Conservation (phyloP, 108 stramenopile genomes). For the Fragilariopsis cylindrus region DNA sequence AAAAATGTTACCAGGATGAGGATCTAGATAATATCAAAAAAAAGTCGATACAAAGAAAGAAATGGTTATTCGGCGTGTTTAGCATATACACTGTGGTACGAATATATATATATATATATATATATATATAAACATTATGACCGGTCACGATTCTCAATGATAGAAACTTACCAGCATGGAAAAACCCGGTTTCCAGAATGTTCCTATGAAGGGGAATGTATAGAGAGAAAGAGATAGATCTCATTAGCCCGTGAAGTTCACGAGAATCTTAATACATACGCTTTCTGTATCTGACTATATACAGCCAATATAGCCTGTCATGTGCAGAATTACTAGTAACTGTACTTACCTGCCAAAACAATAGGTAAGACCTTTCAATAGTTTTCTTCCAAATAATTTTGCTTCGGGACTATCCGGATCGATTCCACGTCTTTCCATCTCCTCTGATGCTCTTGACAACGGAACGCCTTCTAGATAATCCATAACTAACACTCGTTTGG, state of each 20-base stretch:
- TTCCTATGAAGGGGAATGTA: constrained; percentile 26
- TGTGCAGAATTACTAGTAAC: too few relatives aligned
- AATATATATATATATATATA: too few relatives aligned
- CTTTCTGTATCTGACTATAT: not conserved
- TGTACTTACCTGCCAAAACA: constrained; percentile 66
- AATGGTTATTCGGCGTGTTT: too few relatives aligned
- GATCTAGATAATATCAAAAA: constrained; percentile 14
- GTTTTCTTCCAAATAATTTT: constrained; percentile 84
- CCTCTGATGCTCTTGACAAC: constrained; percentile 81
- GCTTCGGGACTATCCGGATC: constrained; percentile 87
- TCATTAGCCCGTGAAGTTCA: not conserved
- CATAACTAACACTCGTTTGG: constrained; percentile 88
- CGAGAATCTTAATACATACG: not conserved
- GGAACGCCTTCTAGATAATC: constrained; percentile 92
- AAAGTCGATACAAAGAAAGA: too few relatives aligned
- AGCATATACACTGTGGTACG: too few relatives aligned
- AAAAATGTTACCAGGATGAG: constrained; percentile 88
- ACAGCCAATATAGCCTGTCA: too few relatives aligned
- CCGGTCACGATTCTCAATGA: not conserved
- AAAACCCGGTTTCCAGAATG: constrained; percentile 93
- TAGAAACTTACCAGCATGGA: constrained; percentile 78
- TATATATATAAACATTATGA: not conserved
- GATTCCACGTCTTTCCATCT: constrained; percentile 86
- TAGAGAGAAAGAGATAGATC: not conserved
- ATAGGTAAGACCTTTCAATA: constrained; percentile 81